Base-by-base conservation (phyloP, 805 yeast species). In the Metschnikowia corniflorae region DNA sequence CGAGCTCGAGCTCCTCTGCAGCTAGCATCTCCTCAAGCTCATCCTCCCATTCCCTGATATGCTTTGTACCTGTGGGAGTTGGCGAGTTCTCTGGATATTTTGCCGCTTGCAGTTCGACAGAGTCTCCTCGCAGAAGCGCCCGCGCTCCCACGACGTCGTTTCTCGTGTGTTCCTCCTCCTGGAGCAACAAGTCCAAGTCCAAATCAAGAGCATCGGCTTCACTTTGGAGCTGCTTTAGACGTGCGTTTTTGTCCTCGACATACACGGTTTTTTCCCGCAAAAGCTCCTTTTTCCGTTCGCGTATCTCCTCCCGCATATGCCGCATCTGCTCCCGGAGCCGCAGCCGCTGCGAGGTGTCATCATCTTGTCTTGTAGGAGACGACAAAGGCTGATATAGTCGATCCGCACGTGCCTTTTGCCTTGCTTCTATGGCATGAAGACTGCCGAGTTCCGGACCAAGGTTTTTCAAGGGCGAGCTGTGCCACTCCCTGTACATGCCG, bases 1-100 rank as follows among this genome's bases (percentile, higher is more conserved):
- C 51, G 18, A 49, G 46, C 41, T 49, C 53, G 19, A 41, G 29
- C 37, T 49, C 49, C 26, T 40, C 47, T 5, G 36, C 42, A 9
- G 43, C 43, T 24, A 49, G 29, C 13, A 33, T 31, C 3, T 33
- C 47, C 27, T 49, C 53, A 9, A 49, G 40, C 27, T 49, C 48
- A 19, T 40, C 36, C 23, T 42, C 43, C 16, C 39, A 39, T n/a
- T 33, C 40, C 23, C 13, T 21, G 6, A 35, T 19, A 28, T 32
- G 29, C 30, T 21, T 26, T 16, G 25, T n/a, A 25, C 10, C 16
- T 13, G 15, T 13, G 18, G 25, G 19, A 6, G 23, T 31, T 16
- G 12, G 7, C 19, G 6, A 6, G 10, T 12, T 4, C 12, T n/a
- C 13, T 10, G 8, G 31, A 5, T 7, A 3, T 21, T 21, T 10